Evolutionary conservation across 495 filamentous ascomycete species (phyloP).

Genomic region (Rhypophila decipiens): DNA sequence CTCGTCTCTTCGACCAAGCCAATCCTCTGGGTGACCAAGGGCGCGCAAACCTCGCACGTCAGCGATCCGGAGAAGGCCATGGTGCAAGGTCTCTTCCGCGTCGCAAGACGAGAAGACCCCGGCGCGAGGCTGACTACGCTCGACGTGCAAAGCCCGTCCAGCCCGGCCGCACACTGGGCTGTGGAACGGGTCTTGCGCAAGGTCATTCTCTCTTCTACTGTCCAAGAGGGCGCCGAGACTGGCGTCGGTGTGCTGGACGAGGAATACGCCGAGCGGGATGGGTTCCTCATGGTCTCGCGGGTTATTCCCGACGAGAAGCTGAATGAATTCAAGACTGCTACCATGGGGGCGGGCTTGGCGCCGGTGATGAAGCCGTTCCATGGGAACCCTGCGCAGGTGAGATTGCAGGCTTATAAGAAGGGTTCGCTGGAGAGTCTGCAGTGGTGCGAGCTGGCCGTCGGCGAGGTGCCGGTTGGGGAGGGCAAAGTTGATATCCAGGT

Average conservation of each 20-base stretch:
- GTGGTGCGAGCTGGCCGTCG: conserved; percentile 3
- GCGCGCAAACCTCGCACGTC: conserved; percentile 20
- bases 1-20: conserved; percentile 7
- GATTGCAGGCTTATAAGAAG: conserved; percentile 10
- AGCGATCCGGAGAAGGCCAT: conserved; percentile 27
- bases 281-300: conserved; percentile 24
- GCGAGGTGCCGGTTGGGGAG: neutral
- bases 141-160: conserved; percentile 23
- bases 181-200: neutral
- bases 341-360: neutral
- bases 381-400: conserved; percentile 3
- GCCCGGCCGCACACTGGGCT: conserved; percentile 7
- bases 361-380: neutral
- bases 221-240: too few relatives aligned
- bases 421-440: conserved; percentile 13
- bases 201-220: neutral
- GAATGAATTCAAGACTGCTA: conserved; percentile 9
- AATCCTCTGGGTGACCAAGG: conserved; percentile 33
- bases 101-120: conserved; percentile 24
- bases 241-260: neutral
- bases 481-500: conserved; percentile 25
- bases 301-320: conserved; percentile 14
- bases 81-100: conserved; percentile 23
- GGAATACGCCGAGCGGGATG: conserved; percentile 28
- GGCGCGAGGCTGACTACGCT: conserved; percentile 22